These are phyloP conservation scores for Candida nonsorbophila DNA, from an alignment of 805 yeast species.

Conservation along the genomic window DNA sequence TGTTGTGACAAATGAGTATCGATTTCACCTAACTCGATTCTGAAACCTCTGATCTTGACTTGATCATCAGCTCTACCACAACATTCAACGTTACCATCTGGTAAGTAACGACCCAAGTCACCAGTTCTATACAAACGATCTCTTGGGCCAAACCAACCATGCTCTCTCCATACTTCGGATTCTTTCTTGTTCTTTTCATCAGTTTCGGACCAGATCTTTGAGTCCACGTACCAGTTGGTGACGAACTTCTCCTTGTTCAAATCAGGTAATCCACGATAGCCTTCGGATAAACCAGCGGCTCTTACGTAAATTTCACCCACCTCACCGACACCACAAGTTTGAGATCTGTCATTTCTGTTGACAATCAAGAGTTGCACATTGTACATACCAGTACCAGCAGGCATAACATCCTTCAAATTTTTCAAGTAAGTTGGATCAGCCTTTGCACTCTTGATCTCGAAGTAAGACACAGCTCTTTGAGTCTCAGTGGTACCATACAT, in stretches of 20 bases:
- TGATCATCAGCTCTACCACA: conserved; percentile 99
- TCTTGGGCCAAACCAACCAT: conserved; percentile 85
- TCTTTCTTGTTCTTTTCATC: conserved; percentile 42
- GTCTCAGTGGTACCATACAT: conserved; percentile 99
- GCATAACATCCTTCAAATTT: conserved; percentile 90
- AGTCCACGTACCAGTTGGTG: conserved; percentile 82
- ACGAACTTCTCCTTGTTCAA: conserved; percentile 83
- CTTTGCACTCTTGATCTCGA: conserved; percentile 72
- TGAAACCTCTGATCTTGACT: conserved; percentile 96
- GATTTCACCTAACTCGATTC: conserved; percentile 97
- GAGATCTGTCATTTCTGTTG: conserved; percentile 80
- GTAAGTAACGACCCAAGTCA: conserved; percentile 92
- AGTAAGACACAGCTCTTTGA: conserved; percentile 95
- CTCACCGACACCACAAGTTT: conserved; percentile 97
- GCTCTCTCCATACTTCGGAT: conserved; percentile 63
- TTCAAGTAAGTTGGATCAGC: conserved; percentile 70
- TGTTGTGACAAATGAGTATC: conserved; percentile 96
- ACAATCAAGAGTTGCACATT: conserved; percentile 94
- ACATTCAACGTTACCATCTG: conserved; percentile 97
- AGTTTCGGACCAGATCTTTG: conserved; percentile 53
- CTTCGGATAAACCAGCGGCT: conserved; percentile 97
- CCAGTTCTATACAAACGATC: conserved; percentile 97
- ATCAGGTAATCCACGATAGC: conserved; percentile 89
- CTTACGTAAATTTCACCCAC: conserved; percentile 98
- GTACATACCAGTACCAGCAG: conserved; percentile 97